Percentiles rank a stretch among this genome's conserved stretches.
These are phyloP conservation scores for Heterobasidion annosum DNA, from an alignment of 1,284 basidiomycete species.

Conservation along the genomic window DNA sequence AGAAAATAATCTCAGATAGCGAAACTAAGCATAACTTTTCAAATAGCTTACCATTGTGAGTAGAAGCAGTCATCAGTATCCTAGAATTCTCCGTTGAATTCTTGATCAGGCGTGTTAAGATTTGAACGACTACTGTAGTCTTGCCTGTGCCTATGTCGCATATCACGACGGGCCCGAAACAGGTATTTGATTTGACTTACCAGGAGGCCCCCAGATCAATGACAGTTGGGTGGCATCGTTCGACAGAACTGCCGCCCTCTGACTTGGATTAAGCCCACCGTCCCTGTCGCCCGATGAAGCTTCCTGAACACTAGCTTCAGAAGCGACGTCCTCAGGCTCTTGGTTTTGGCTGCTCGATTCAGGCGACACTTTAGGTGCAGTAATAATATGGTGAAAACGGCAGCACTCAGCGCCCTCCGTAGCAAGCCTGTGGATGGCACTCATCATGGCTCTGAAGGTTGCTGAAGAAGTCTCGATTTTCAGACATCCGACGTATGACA, in stretches of 20 bases:
- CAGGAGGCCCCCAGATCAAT: conserved; percentile 60
- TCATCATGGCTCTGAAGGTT: conserved; percentile 54
- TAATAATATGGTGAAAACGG: conserved; percentile 37
- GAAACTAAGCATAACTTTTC: not conserved
- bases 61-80: conserved; percentile 61
- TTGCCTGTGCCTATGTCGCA: conserved; percentile 48
- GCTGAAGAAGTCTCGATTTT: conserved; percentile 22
- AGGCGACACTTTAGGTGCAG: conserved; percentile 3
- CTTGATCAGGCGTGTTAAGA: conserved; percentile 36
- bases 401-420: conserved; percentile 35
- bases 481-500: not conserved
- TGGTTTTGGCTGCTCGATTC: not conserved
- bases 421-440: conserved; percentile 41
- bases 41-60: conserved; percentile 43
- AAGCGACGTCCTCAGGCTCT: not conserved
- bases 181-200: conserved; percentile 19
- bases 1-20: not conserved
- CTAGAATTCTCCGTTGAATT: conserved; percentile 25
- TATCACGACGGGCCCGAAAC: not conserved
- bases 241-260: conserved; percentile 36
- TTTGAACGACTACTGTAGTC: conserved; percentile 57
- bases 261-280: conserved; percentile 39
- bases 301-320: not conserved
- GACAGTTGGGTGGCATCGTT: conserved; percentile 31
- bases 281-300: not conserved